A percentile compares a stretch with the other conserved stretches of the same genome.
Conservation (phyloP, 2,329 filamentous ascomycete genomes). For the Aureobasidium sp. region DNA sequence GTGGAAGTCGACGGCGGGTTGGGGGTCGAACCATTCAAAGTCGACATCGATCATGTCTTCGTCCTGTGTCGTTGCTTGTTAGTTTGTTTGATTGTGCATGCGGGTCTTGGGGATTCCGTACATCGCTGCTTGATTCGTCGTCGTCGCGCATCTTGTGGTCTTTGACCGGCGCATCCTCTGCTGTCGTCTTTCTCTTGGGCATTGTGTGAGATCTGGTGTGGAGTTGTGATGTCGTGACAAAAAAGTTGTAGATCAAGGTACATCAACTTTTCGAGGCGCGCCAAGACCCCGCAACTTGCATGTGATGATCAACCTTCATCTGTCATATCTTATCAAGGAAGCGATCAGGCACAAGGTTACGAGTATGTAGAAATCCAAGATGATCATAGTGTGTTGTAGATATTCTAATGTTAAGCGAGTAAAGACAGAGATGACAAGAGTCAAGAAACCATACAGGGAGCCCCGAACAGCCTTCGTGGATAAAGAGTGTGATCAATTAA, state of each 20-base stretch:
- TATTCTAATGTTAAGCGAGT: too few species aligned
- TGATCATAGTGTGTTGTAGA: too few species aligned
- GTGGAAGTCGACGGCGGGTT: conserved; percentile 85
- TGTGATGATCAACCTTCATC: not conserved
- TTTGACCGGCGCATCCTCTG: conserved; percentile 40
- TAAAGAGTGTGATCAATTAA: too few species aligned
- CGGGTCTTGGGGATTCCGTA: not conserved
- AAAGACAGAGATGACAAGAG: too few species aligned
- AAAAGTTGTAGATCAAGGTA: conserved; percentile 5
- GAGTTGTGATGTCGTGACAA: not conserved
- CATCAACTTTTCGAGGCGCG: not conserved
- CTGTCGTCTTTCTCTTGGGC: conserved; percentile 46
- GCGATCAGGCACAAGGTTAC: too few species aligned
- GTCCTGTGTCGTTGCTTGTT: conserved; percentile 51
- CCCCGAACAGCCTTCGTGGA: too few species aligned
- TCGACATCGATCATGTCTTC: conserved; percentile 90
- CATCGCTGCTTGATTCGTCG: conserved; percentile 29
- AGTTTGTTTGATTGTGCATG: not conserved
- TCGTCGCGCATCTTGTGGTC: conserved; percentile 36
- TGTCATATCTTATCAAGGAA: too few species aligned
- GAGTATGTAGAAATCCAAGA: too few species aligned
- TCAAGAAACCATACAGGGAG: too few species aligned
- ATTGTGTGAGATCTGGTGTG: conserved; percentile 29
- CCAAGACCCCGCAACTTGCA: conserved; percentile 5
- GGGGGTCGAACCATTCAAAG: conserved; percentile 98